Percentiles rank a stretch among this genome's conserved stretches.
These are phyloP conservation scores for Aspergillus carbonarius DNA, from an alignment of 2,329 filamentous ascomycete species.

Conservation along the genomic window DNA sequence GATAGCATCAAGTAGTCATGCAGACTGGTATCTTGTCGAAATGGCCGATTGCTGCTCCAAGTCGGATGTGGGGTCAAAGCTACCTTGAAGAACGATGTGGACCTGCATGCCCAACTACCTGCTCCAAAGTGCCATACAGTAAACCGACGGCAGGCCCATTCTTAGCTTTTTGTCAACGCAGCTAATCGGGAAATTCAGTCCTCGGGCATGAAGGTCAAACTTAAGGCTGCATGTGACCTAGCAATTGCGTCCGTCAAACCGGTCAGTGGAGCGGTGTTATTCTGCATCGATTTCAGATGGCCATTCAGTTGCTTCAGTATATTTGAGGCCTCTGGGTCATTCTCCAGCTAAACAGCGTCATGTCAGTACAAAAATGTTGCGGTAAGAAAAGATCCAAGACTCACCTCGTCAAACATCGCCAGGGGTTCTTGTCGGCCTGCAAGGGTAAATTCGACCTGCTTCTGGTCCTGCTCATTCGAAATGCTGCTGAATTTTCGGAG, in stretches of 20 bases:
- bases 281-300: constrained; percentile 47
- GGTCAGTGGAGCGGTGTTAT: constrained; percentile 38
- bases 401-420: constrained; percentile 36
- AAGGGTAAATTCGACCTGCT: constrained; percentile 30
- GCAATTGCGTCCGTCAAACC: constrained; percentile 40
- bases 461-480: constrained; percentile 13
- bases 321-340: constrained; percentile 36
- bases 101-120: neutral
- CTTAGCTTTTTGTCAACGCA: neutral
- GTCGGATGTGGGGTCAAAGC: neutral
- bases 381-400: neutral
- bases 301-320: constrained; percentile 43
- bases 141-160: neutral
- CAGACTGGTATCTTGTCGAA: neutral
- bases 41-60: no score
- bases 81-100: neutral
- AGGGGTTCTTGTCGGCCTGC: constrained; percentile 24
- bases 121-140: neutral
- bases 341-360: constrained; percentile 30
- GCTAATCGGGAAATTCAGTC: constrained; percentile 26
- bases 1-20: neutral
- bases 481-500: constrained; percentile 36
- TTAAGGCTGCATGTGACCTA: constrained; percentile 38
- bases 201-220: constrained; percentile 29
- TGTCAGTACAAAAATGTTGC: constrained; percentile 11